Conservation (phyloP, 2,329 filamentous ascomycete genomes). For the Teratosphaeria zuluensis region DNA sequence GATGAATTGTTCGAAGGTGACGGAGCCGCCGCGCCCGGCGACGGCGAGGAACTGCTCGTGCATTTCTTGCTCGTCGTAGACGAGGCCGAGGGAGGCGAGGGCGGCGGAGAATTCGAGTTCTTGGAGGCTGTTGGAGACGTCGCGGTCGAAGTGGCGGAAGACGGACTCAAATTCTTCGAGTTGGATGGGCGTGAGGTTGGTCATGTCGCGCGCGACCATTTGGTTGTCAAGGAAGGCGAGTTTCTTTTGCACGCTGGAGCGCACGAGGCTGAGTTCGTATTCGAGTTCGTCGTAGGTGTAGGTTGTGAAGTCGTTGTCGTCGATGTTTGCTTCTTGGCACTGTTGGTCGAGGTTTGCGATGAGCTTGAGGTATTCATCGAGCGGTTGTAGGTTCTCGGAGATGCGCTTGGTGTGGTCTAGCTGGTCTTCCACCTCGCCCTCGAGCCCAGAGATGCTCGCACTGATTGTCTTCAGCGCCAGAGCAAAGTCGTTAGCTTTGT, state of each 20-base stretch:
- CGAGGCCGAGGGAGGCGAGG: slow-evolving; percentile 84
- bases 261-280: slow-evolving; percentile 87
- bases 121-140: slow-evolving; percentile 77
- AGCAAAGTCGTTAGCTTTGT: slow-evolving; percentile 97
- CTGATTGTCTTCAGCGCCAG: slow-evolving; percentile 91
- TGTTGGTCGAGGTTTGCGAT: slow-evolving; percentile 80
- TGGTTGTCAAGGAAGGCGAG: slow-evolving; percentile 95
- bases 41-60: slow-evolving; percentile 86
- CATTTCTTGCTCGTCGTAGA: slow-evolving; percentile 98
- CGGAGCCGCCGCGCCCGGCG: slow-evolving; percentile 55
- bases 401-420: slow-evolving; percentile 76
- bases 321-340: slow-evolving; percentile 93
- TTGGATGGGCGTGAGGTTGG: slow-evolving; percentile 94
- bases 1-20: slow-evolving; percentile 98
- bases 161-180: slow-evolving; percentile 97
- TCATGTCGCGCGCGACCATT: slow-evolving; percentile 97
- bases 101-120: slow-evolving; percentile 96
- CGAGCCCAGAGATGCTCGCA: slow-evolving; percentile 87
- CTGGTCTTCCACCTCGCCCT: slow-evolving; percentile 95
- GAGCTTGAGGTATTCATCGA: slow-evolving; percentile 84
- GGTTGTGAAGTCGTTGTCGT: slow-evolving; percentile 99
- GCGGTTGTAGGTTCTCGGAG: slow-evolving; percentile 72
- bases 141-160: slow-evolving; percentile 94
- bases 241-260: slow-evolving; percentile 89
- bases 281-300: slow-evolving; percentile 95